These are phyloP conservation scores for Ceratocystis ficicola DNA, from an alignment of 2,329 filamentous ascomycete genomes.

Conservation along the genomic window DNA sequence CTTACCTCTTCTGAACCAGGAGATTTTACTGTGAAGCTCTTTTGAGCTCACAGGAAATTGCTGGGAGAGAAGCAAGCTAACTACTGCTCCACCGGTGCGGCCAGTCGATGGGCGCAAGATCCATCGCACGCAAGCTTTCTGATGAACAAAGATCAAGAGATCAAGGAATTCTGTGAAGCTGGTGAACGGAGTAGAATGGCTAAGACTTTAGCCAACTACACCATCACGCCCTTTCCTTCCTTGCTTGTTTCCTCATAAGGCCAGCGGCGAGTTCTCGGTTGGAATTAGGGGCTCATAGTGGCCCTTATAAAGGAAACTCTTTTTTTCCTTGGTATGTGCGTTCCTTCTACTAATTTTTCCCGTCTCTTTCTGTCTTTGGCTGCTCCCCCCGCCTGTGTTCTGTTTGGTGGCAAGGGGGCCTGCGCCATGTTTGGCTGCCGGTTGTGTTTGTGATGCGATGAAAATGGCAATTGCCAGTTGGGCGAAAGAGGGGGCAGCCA, in stretches of 20 bases:
- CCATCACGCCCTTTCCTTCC: conserved; percentile 8
- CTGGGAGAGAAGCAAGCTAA: conserved; percentile 18
- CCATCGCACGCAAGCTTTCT: neutral
- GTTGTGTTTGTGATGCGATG: neutral
- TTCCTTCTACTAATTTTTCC: neutral
- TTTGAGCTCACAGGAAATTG: neutral
- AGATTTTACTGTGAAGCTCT: neutral
- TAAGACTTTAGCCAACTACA: conserved; percentile 7
- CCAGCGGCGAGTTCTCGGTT: conserved; percentile 12
- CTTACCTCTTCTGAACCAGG: conserved; percentile 18
- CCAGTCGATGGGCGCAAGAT: conserved; percentile 7
- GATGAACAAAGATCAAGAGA: neutral
- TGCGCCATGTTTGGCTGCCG: neutral
- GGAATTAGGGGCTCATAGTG: neutral
- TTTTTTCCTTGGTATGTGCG: neutral
- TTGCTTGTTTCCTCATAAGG: conserved; percentile 8
- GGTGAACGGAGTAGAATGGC: neutral
- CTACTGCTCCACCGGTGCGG: conserved; percentile 18
- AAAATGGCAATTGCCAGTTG: neutral
- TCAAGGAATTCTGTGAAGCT: neutral
- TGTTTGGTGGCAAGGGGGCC: conserved; percentile 1
- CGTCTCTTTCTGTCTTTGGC: neutral
- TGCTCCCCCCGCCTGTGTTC: neutral
- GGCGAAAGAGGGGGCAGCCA: neutral
- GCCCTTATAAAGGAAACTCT: conserved; percentile 10